Conservation (phyloP, 2,329 filamentous ascomycete genomes). For the Diaporthe sp. region DNA sequence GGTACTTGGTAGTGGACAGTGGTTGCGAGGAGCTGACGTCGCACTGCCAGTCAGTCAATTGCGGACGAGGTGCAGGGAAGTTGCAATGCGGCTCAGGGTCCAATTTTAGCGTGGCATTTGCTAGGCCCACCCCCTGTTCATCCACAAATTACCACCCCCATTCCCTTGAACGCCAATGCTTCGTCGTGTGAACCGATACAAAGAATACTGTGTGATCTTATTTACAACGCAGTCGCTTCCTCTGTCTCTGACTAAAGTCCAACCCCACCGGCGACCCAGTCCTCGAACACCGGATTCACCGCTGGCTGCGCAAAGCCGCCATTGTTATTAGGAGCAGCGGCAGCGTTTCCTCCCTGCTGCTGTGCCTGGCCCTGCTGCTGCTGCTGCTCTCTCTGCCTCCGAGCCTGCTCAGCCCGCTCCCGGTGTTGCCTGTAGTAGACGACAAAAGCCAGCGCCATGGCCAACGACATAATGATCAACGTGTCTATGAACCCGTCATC, state of each 20-base stretch:
- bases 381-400: slow-evolving; percentile 46
- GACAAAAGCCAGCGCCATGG: slow-evolving; percentile 79
- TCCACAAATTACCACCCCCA: neutral
- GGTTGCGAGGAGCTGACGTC: neutral
- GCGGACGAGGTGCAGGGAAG: slow-evolving; percentile 31
- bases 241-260: slow-evolving; percentile 62
- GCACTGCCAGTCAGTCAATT: neutral
- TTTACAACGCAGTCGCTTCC: slow-evolving; percentile 43
- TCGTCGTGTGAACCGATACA: neutral
- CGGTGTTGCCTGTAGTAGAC: slow-evolving; percentile 85
- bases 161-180: slow-evolving; percentile 31
- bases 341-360: slow-evolving; percentile 35
- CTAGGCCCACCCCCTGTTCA: slow-evolving; percentile 12
- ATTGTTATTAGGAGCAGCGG: slow-evolving; percentile 41
- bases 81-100: slow-evolving; percentile 28
- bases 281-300: slow-evolving; percentile 75
- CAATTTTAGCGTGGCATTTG: slow-evolving; percentile 27
- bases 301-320: slow-evolving; percentile 63
- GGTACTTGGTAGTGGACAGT: neutral
- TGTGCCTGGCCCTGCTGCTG: slow-evolving; percentile 34
- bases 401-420: slow-evolving; percentile 65
- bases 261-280: slow-evolving; percentile 75
- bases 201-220: slow-evolving; percentile 6
- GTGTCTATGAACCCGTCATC: slow-evolving; percentile 89
- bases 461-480: slow-evolving; percentile 83